Conservation (phyloP, 2,329 filamentous ascomycete species). For the Pseudocercospora eumusae region DNA sequence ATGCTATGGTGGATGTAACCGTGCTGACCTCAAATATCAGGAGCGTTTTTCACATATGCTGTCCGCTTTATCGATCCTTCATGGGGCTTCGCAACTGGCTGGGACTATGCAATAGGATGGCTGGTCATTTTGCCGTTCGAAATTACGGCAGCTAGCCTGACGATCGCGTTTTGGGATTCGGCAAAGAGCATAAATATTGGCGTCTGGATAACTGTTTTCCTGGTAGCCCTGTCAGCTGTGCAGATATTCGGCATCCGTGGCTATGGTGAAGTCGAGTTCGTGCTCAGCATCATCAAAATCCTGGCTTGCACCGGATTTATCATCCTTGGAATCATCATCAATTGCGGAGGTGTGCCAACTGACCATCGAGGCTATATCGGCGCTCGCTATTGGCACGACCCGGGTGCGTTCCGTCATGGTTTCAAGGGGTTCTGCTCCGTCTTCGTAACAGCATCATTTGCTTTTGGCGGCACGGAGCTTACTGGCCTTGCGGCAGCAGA, state of each 20-base stretch:
- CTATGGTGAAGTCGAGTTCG: constrained; percentile 25
- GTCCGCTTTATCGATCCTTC: constrained; percentile 48
- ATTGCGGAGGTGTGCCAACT: constrained; percentile 57
- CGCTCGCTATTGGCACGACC: constrained; percentile 58
- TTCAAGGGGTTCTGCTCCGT: constrained; percentile 73
- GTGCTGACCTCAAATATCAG: constrained; percentile 34
- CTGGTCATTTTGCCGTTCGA: constrained; percentile 31
- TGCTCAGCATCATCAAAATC: constrained; percentile 67
- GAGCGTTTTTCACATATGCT: constrained; percentile 45
- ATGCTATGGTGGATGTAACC: neutral
- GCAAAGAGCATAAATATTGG: constrained; percentile 58
- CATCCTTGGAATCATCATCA: constrained; percentile 60
- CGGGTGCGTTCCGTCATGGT: constrained; percentile 81
- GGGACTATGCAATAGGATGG: constrained; percentile 35
- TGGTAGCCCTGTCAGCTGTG: constrained; percentile 72
- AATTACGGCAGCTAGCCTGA: constrained; percentile 34
- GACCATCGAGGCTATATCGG: constrained; percentile 47
- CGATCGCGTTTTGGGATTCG: constrained; percentile 32
- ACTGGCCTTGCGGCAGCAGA: constrained; percentile 72
- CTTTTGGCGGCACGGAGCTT: constrained; percentile 64
- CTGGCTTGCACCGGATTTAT: constrained; percentile 78
- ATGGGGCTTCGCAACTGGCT: constrained; percentile 36
- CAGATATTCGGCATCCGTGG: constrained; percentile 81
- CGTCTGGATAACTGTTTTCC: constrained; percentile 81
- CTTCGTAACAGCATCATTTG: constrained; percentile 64